Base-by-base conservation (phyloP, 148 eudicot genomes). In the Silene uniflora region DNA sequence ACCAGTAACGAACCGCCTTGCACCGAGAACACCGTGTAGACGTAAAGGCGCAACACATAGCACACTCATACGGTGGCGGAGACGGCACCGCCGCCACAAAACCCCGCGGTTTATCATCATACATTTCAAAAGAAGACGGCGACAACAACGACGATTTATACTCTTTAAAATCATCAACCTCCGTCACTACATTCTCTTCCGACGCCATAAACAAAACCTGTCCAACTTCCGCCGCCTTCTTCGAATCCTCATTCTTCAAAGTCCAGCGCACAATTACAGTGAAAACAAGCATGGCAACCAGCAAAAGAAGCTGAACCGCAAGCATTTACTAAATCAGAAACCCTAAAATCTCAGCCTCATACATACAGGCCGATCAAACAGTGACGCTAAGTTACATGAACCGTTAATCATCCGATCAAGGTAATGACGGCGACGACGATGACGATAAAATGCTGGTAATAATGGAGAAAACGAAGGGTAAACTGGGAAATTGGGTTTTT, bases 1-100 rank as follows among this genome's bases (percentile, higher is more conserved):
- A 81, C 84, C 83, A 81, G 72, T 81, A 81, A 54, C 84, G 84
- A 78, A 77, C 84, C 5, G 78, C 66, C 67, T 81, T 81, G 55
- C 84, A 81, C 0, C 84, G 80, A 24, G 80, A 73, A 46, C 84
- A 81, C 2, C 84, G 65, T 6, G 80, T 81, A 4, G 77, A 59
- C 9, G 84, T 70, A 17, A 67, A 24, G 39, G 77, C 21, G 5
- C 35, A 55, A 19, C 84, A 81, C 29, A 70, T 61, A 69, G 84
- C 84, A 55, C 84, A 81, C 78, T 81, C 80, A 72, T 72, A 64
- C 8, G 71, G 71, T 11, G 64, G 23, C 14, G 42, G 39, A 12
- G 35, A 5, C 1, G 74, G 21, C 3, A 58, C 6, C 49, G 74
- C 10, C 29, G 17, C 19, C 24, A 59, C 52, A 67, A 3, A 52